Conservation (phyloP, 106 monocot species). For the Platanthera zijinensis region DNA sequence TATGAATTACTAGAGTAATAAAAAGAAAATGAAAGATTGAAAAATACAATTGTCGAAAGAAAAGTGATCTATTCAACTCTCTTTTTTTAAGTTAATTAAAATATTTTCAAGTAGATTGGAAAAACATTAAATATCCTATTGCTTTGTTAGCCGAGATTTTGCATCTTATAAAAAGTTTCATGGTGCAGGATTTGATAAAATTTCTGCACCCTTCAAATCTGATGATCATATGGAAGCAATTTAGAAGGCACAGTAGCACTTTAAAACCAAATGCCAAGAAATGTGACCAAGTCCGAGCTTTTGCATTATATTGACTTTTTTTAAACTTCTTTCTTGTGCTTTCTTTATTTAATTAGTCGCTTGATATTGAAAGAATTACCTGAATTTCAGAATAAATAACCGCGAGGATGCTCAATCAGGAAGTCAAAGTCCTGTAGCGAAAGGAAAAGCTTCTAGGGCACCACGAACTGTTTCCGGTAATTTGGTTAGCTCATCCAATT, state of each 20-base stretch:
- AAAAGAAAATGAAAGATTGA: too few relatives aligned
- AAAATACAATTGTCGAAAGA: too few relatives aligned
- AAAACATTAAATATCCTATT: neutral
- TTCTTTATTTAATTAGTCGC: neutral
- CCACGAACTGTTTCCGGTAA: conserved; percentile 53
- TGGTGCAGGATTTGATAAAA: neutral
- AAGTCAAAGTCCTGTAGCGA: conserved; percentile 42
- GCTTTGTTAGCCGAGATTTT: neutral
- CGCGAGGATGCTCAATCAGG: conserved; percentile 61
- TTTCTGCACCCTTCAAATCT: neutral
- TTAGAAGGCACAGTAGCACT: neutral
- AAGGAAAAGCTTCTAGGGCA: conserved; percentile 67
- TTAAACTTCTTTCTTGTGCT: neutral
- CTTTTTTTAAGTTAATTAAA: too few relatives aligned
- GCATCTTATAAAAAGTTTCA: neutral
- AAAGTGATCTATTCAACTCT: too few relatives aligned
- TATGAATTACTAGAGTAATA: too few relatives aligned
- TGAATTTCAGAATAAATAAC: conserved; percentile 29
- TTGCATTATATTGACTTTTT: neutral
- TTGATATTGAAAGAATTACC: neutral
- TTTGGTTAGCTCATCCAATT: conserved; percentile 30
- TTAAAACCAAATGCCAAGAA: neutral
- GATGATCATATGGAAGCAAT: neutral
- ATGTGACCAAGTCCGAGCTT: neutral
- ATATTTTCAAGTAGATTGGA: neutral